phyloP scores from a whole-genome alignment of 257 asterid species.

The Echium plantagineum region DNA sequence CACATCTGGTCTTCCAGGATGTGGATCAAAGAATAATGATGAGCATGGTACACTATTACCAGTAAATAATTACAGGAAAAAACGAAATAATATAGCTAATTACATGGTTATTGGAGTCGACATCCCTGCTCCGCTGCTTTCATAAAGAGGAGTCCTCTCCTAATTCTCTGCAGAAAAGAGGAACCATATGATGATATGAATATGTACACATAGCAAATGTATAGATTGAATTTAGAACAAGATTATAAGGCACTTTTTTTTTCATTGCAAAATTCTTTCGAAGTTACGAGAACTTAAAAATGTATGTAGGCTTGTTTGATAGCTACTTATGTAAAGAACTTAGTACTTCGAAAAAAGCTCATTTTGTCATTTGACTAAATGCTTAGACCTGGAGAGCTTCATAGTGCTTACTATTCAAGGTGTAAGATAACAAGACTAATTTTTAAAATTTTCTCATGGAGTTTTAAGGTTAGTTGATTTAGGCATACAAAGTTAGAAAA shows the following conservation, averaged over 20 bases:
- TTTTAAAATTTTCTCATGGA: background rate
- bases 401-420: background rate
- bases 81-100: constrained; percentile 1
- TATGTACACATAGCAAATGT: no score
- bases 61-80: background rate
- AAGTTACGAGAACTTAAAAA: background rate
- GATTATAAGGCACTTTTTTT: no score
- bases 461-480: background rate
- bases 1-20: constrained; percentile 7
- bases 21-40: constrained; percentile 22
- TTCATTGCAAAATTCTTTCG: no score
- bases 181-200: background rate
- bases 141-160: constrained; percentile 56
- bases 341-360: background rate
- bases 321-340: background rate
- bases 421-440: background rate
- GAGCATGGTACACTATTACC: constrained; percentile 11
- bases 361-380: background rate
- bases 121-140: constrained; percentile 69
- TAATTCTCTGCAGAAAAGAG: constrained; percentile 47
- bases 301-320: background rate
- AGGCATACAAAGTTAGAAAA: background rate
- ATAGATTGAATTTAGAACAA: no score
- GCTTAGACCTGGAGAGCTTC: background rate
- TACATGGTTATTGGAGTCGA: constrained; percentile 30